Evolutionary conservation across 1,139 yeast genomes (phyloP), one percentile per base, ranked within the genome.

Genomic region (Trichomonascaceae sp.): DNA sequence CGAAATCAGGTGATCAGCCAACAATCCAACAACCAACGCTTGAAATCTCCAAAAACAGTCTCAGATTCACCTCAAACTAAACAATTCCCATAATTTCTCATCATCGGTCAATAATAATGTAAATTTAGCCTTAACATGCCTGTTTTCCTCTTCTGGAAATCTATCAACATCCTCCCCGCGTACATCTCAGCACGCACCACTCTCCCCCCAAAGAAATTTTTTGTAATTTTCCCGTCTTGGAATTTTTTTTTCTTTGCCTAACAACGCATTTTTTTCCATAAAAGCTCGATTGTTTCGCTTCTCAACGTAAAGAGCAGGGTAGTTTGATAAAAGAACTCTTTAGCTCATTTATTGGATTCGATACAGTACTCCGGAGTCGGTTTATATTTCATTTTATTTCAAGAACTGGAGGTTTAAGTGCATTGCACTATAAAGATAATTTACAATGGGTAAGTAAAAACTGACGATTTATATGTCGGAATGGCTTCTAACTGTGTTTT

Each of bases 381-480:
- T 47, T 49, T 44, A 41, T 49, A 49, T 49, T 49, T 30, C 38
- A 20, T 44, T 45, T 36, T 30, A n/a, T 46, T n/a, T 46, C 17
- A 46, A 48, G 45, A 48, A 27, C 32, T 27, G 32, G 50, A 39
- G 50, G 43, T 41, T n/a, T 39, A 50, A 55, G 57, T 52, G 58
- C 52, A 45, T 22, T 49, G 54, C 57, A 53, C 57, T 50, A 46
- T 53, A 59, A 57, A 56, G 55, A 55, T 56, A 52, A 47, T 61
- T 62, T 63, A 66, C 60, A 61, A 66, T 66, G 70, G 70, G 69
- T 66, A 63, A 50, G 69, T 63, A 27, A 8, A 27, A 27, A 27
- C 5, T 22, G 32, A 27, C 32, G 32, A 27, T 27, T 6, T 6
- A 6, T 27, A 2, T 7, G 10, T 27, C 32, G 2, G 32, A 27